phyloP scores from a whole-genome alignment of 2,329 filamentous ascomycete species.

The Neonectria neomacrospora region DNA sequence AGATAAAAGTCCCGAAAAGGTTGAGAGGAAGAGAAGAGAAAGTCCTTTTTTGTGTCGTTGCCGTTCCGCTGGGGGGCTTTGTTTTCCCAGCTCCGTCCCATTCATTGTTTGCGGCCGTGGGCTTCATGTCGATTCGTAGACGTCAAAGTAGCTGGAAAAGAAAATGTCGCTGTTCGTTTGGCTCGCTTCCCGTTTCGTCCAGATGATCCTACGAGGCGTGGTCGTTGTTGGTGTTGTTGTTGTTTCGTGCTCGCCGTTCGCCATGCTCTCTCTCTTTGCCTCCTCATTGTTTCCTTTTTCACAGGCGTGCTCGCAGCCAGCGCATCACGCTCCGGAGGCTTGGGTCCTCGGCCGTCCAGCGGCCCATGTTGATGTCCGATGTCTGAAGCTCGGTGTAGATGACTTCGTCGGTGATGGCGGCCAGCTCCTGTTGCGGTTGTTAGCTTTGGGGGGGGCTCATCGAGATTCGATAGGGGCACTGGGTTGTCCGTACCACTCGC shows the following conservation, averaged over 20 bases:
- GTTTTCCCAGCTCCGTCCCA: conserved; percentile 27
- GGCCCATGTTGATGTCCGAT: conserved; percentile 65
- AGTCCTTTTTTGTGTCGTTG: conserved; percentile 30
- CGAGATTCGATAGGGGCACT: not conserved
- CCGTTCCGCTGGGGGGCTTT: conserved; percentile 14
- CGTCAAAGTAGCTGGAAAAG: conserved; percentile 27
- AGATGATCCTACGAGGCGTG: conserved; percentile 2
- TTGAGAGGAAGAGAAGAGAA: conserved; percentile 4
- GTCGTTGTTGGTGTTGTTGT: conserved; percentile 14
- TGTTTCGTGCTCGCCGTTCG: conserved; percentile 26
- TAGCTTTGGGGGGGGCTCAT: conserved; percentile 5
- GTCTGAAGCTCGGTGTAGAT: conserved; percentile 66
- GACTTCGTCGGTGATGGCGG: conserved; percentile 66
- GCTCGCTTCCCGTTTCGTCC: conserved; percentile 32
- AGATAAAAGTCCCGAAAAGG: not conserved
- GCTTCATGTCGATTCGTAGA: conserved; percentile 41
- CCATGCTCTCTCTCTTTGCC: conserved; percentile 27
- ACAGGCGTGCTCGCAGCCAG: conserved; percentile 61
- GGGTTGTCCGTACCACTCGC: conserved; percentile 59
- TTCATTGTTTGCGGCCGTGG: conserved; percentile 31
- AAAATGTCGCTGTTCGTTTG: conserved; percentile 31
- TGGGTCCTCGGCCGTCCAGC: conserved; percentile 73
- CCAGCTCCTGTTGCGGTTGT: conserved; percentile 58
- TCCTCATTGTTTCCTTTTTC: conserved; percentile 25
- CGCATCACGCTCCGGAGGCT: conserved; percentile 66